A percentile compares a stretch with the other conserved stretches of the same genome.
Evolutionary conservation across 2,329 filamentous ascomycete species (phyloP).

Genomic region (Colletotrichum sublineola): DNA sequence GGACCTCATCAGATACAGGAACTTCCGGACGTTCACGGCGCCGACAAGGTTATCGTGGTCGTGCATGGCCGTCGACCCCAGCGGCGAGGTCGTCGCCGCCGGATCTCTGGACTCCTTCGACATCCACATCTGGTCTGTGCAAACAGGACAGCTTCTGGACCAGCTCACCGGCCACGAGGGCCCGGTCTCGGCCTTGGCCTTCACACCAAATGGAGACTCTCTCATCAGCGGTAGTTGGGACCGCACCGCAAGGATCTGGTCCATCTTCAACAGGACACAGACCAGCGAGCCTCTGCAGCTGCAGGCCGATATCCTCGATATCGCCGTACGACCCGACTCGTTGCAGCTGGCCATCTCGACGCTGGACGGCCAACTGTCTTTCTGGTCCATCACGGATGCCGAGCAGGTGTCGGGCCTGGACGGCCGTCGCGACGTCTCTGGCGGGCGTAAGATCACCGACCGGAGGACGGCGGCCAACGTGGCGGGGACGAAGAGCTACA

Average conservation of each 20-base stretch:
- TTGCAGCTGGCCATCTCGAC: constrained; percentile 92
- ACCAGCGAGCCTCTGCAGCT: constrained; percentile 94
- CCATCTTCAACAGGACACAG: constrained; percentile 92
- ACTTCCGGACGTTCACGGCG: constrained; percentile 97
- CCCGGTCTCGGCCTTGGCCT: constrained; percentile 88
- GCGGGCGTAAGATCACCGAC: constrained; percentile 89
- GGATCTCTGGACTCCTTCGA: constrained; percentile 97
- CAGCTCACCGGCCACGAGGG: constrained; percentile 93
- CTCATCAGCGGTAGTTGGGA: constrained; percentile 97
- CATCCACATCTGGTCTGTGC: constrained; percentile 98
- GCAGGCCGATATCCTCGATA: constrained; percentile 88
- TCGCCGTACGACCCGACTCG: constrained; percentile 91
- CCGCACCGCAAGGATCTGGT: constrained; percentile 95
- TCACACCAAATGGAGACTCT: constrained; percentile 86
- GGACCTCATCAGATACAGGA: constrained; percentile 95
- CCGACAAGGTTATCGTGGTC: constrained; percentile 93
- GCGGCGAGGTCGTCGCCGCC: constrained; percentile 94
- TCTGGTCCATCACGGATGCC: constrained; percentile 93
- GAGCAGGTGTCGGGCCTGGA: constrained; percentile 89
- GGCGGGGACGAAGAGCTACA: constrained; percentile 90
- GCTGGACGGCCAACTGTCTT: constrained; percentile 91
- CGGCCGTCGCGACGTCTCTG: constrained; percentile 91
- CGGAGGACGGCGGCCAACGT: constrained; percentile 92
- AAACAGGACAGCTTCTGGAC: constrained; percentile 95
- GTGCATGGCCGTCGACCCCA: constrained; percentile 95